Conservation (phyloP, 2,329 filamentous ascomycete genomes). For the Akanthomyces lecanii region DNA sequence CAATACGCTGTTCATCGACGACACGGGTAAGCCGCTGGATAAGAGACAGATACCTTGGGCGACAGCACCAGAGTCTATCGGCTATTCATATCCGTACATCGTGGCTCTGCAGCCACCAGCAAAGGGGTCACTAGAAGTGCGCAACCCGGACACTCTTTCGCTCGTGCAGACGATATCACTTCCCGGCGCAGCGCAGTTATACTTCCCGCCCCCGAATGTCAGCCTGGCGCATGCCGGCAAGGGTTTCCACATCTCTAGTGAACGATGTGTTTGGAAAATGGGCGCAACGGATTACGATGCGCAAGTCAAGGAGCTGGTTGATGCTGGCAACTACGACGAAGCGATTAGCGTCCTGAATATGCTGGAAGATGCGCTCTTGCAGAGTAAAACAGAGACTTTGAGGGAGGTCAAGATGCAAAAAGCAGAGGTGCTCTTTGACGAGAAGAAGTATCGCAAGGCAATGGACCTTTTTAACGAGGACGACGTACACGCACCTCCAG, state of each 20-base stretch:
- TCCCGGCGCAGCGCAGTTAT: conserved; percentile 75
- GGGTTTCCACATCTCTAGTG: conserved; percentile 89
- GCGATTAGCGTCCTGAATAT: conserved; percentile 84
- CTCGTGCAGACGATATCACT: conserved; percentile 80
- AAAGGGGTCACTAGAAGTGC: conserved; percentile 82
- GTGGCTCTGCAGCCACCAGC: conserved; percentile 77
- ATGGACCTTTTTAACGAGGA: conserved; percentile 83
- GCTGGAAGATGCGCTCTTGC: conserved; percentile 86
- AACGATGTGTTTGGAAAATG: conserved; percentile 94
- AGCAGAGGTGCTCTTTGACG: conserved; percentile 76
- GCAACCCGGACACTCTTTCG: conserved; percentile 89
- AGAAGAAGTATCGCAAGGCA: conserved; percentile 77
- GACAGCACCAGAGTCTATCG: conserved; percentile 80
- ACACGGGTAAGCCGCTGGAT: conserved; percentile 74
- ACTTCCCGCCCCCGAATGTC: conserved; percentile 88
- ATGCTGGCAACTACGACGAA: conserved; percentile 74
- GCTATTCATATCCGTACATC: conserved; percentile 96
- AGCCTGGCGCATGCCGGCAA: conserved; percentile 96
- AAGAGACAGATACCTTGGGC: conserved; percentile 91
- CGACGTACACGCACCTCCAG: conserved; percentile 83
- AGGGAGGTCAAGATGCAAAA: conserved; percentile 89
- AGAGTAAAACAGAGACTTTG: conserved; percentile 74
- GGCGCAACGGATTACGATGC: conserved; percentile 85
- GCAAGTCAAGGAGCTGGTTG: conserved; percentile 78
- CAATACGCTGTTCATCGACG: conserved; percentile 87